Base-by-base conservation (phyloP, 1,284 basidiomycete species). In the Trichosporon ovoides region DNA sequence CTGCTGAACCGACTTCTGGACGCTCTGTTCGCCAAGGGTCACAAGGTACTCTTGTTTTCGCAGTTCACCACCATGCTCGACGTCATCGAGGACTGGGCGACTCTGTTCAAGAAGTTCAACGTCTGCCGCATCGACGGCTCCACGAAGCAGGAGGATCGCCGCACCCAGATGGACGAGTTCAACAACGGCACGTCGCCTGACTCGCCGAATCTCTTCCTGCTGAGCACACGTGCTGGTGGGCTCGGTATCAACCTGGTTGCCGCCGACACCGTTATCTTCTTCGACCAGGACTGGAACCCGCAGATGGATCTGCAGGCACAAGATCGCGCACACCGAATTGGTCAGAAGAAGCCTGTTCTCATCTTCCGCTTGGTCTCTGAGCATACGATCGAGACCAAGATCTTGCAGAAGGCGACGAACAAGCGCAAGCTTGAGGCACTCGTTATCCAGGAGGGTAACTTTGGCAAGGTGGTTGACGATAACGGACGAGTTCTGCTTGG, bases 271-370 rank as follows among this genome's bases (percentile, higher is more conserved):
- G 91, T 94, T 57, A 90, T 94, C 58, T 92, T 94, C 76, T 97
- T 93, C 69, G 93, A 96, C 69, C 89, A 91, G 69, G 93, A 96
- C 72, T 95, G 93, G 92, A 78, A 97, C 70, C 94, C 94, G 0
- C 91, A 95, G 79, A 92, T 94, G 86, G 95, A 98, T 66, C 80
- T 92, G 6, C 94, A 98, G 76, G 95, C 95, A 0, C 91, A 95
- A 74, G 95, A 96, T 70, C 84, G 94, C 34, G 94, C 91, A 0
- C 94, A 98, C 75, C 86, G 94, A 7, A 98, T 98, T 58, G 94
- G 94, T 2, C 94, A 97, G 77, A 94, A 86, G 18, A 86, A 81
- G 65, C 89, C 90, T 2, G 89, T 94, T 55, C 81, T 94, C 49
- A 85, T 96, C 57, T 96, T 92, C 80, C 84, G 93, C 37, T 81